Conservation (phyloP, 2,329 filamentous ascomycete species). For the Microdochium bolleyi region DNA sequence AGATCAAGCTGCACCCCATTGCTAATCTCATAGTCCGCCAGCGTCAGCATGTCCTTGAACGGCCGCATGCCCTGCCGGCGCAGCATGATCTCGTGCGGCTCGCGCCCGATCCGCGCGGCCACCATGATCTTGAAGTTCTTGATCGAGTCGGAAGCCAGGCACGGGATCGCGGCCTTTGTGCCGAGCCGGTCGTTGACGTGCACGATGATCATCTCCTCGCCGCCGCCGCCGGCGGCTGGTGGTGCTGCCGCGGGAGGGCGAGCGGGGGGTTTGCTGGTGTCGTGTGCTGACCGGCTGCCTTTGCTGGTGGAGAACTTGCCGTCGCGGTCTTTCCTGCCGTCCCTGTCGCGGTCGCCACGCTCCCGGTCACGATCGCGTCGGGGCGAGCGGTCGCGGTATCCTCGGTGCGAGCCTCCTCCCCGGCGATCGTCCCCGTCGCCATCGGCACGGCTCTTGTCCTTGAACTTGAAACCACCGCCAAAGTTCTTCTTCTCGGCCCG, state of each 20-base stretch:
- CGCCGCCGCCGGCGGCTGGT: constrained; percentile 12
- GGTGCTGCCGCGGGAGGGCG: constrained; percentile 15
- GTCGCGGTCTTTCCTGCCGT: constrained; percentile 23
- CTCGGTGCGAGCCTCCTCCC: constrained; percentile 36
- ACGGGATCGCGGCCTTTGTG: constrained; percentile 91
- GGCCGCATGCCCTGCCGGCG: constrained; percentile 88
- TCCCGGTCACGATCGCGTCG: constrained; percentile 22
- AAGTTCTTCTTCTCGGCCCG: constrained; percentile 17
- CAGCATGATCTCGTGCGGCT: constrained; percentile 84
- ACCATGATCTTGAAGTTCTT: constrained; percentile 88
- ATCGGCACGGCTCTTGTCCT: constrained; percentile 42
- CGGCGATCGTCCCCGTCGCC: constrained; percentile 28
- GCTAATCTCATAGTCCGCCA: constrained; percentile 90
- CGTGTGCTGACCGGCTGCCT: constrained; percentile 15
- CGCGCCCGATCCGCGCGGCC: constrained; percentile 77
- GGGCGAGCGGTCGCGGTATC: constrained; percentile 38
- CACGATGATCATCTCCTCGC: constrained; percentile 86
- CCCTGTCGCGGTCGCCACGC: constrained; percentile 13
- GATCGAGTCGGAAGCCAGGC: constrained; percentile 75
- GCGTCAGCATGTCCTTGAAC: constrained; percentile 82
- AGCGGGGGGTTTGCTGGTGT: constrained; percentile 24
- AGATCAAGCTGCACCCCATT: constrained; percentile 71
- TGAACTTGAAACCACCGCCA: constrained; percentile 48
- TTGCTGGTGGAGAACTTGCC: constrained; percentile 10
- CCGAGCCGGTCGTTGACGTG: constrained; percentile 92